Evolutionary conservation across 345 rosid genomes (phyloP).

Genomic region (Moricandia moricandioides): DNA sequence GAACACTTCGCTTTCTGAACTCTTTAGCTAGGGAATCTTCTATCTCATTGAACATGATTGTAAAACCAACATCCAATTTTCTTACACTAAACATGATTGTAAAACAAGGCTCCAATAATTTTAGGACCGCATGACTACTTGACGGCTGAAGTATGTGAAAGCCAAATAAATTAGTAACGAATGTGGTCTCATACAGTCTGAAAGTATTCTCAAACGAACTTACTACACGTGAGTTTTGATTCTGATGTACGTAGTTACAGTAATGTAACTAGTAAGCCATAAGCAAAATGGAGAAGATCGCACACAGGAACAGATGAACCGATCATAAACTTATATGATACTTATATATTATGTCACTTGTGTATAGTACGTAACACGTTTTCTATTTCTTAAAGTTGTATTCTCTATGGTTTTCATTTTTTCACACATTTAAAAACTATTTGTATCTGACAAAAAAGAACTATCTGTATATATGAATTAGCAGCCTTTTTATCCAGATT

Average conservation of each 20-base stretch:
- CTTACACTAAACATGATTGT: not conserved
- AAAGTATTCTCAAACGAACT: not conserved
- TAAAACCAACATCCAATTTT: too few relatives aligned
- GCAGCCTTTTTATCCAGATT: not conserved
- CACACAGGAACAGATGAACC: too few relatives aligned
- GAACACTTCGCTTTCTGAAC: too few relatives aligned
- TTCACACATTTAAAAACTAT: not conserved
- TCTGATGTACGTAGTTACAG: too few relatives aligned
- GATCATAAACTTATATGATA: too few relatives aligned
- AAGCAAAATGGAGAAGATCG: too few relatives aligned
- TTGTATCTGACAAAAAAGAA: too few relatives aligned
- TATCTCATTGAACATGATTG: too few relatives aligned
- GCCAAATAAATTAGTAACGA: not conserved
- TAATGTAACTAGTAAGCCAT: too few relatives aligned
- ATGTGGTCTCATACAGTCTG: not conserved
- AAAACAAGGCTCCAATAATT: not conserved
- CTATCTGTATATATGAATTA: not conserved
- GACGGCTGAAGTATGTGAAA: not conserved
- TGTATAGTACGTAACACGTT: not conserved
- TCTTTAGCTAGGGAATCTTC: too few relatives aligned
- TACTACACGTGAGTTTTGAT: not conserved
- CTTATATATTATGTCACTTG: too few relatives aligned
- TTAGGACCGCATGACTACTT: not conserved
- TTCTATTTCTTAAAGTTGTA: not conserved
- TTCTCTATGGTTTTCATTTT: not conserved